Conservation (phyloP, 2,329 filamentous ascomycete genomes). For the Teratosphaeria viscida region DNA sequence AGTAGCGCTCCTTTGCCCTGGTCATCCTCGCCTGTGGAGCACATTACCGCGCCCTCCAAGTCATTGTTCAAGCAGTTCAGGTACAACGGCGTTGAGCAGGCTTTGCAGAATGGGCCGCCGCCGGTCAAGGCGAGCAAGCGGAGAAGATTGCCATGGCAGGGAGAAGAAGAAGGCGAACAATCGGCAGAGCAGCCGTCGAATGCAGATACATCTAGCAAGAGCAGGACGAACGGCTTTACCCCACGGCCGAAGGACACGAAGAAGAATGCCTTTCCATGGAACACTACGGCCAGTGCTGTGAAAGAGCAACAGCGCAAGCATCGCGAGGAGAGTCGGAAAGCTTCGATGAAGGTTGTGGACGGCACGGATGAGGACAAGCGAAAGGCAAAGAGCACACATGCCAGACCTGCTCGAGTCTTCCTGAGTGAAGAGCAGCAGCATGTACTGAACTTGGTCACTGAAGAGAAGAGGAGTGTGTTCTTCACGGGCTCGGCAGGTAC, state of each 20-base stretch:
- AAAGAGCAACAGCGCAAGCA: slow-evolving; percentile 70
- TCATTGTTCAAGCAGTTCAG: not conserved
- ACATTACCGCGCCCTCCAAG: slow-evolving; percentile 14
- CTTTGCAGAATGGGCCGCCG: slow-evolving; percentile 3
- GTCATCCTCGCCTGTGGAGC: slow-evolving; percentile 44
- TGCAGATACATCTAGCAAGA: not conserved
- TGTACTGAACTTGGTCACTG: slow-evolving; percentile 71
- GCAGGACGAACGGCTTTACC: not conserved
- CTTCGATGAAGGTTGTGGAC: slow-evolving; percentile 33
- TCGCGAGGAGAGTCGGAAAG: slow-evolving; percentile 51
- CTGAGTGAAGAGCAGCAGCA: slow-evolving; percentile 79
- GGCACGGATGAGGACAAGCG: slow-evolving; percentile 38
- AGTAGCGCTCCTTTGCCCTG: slow-evolving; percentile 56
- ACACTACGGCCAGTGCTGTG: slow-evolving; percentile 61
- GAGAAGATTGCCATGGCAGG: slow-evolving; percentile 27
- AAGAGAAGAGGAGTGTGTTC: slow-evolving; percentile 79
- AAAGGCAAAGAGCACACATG: slow-evolving; percentile 35
- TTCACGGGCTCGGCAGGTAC: slow-evolving; percentile 93
- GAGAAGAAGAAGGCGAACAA: slow-evolving; percentile 1
- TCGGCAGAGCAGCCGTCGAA: slow-evolving; percentile 10
- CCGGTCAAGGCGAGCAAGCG: slow-evolving; percentile 43
- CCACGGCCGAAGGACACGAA: slow-evolving; percentile 6
- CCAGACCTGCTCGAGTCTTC: slow-evolving; percentile 48
- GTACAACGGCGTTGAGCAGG: slow-evolving; percentile 2
- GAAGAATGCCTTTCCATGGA: slow-evolving; percentile 48